phyloP scores from a whole-genome alignment of 192 early-diverging fungal species.

The Gorgonomyces haynaldii region DNA sequence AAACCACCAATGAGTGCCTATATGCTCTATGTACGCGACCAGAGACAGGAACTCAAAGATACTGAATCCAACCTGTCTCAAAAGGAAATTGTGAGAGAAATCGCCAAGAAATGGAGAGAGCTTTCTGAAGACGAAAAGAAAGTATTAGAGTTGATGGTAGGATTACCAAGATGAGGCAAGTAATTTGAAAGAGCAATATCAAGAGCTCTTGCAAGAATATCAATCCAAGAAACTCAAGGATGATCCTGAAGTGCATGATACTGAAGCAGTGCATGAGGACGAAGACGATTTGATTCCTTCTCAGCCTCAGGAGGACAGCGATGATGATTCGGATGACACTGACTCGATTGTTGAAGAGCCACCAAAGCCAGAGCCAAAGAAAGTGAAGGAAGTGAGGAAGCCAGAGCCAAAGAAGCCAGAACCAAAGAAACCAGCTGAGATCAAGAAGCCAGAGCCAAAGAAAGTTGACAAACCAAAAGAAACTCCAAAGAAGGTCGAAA shows the following conservation, averaged over 20 bases:
- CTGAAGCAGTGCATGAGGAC: neutral
- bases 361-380: slow-evolving; percentile 1
- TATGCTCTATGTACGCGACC: slow-evolving; percentile 1
- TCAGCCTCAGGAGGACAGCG: neutral
- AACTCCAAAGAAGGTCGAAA: slow-evolving; percentile 1
- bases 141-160: neutral
- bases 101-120: slow-evolving; percentile 2
- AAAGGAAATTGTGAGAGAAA: neutral
- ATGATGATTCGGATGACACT: neutral
- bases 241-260: neutral
- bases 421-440: neutral
- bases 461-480: too few species aligned
- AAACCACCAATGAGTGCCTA: slow-evolving; percentile 4
- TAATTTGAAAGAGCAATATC: slow-evolving; percentile 1
- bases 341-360: too few species aligned
- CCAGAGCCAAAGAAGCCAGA: neutral
- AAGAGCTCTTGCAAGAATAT: neutral
- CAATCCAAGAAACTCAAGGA: neutral
- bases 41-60: slow-evolving; percentile 2
- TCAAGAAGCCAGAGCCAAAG: slow-evolving; percentile 1
- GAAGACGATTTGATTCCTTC: neutral
- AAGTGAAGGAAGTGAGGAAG: neutral
- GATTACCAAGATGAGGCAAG: slow-evolving; percentile 1
- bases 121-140: neutral
- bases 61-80: neutral